Base-by-base conservation (phyloP, 345 rosid species). In the Camelina laxa region DNA sequence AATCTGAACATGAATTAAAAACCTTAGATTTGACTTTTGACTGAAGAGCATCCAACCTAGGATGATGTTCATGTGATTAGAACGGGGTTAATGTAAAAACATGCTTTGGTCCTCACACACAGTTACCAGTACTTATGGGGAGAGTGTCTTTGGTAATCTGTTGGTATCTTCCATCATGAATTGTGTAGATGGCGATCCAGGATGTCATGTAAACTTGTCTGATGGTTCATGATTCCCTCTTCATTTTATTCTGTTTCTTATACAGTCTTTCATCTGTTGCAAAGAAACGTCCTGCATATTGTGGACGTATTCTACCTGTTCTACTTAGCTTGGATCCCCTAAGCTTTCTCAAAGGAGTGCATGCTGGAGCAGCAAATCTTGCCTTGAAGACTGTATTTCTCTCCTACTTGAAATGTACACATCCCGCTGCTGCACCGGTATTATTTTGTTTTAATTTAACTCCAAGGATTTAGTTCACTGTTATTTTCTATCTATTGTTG, bases 341-440 rank as follows among this genome's bases (percentile, higher is more conserved):
- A 59, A 83, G 82, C 74, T 82, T 86, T 76, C 80, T 80, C 60
- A 84, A 85, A 75, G 96, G 88, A 60, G 75, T 86, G 78, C 87
- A 80, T 80, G 84, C 87, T 67, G 83, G 83, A 50, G 89, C 93
- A 50, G 79, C 89, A 76, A 83, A 73, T 63, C 89, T 75, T 82
- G 89, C 97, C 75, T 76, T 95, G 68, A 90, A 83, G 84, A 85
- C 84, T 49, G 91, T 91, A 57, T 87, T 90, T 72, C 80, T 79
- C 60, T 76, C 88, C 74, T 95, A 93, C 84, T 84, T 87, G 85
- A 86, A 86, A 72, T 90, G 97, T 79, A 87, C 89, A 48, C 91
- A 95, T 80, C 97, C 91, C 13, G 92, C 91, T 81, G 96, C 97
- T 76, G 91, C 93, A 74, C 97, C 96, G 96, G 99, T 95, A 92